Evolutionary conservation across 192 early-diverging fungal species (phyloP), one percentile per base, ranked within the genome.

Genomic region (Dissophora ornata): DNA sequence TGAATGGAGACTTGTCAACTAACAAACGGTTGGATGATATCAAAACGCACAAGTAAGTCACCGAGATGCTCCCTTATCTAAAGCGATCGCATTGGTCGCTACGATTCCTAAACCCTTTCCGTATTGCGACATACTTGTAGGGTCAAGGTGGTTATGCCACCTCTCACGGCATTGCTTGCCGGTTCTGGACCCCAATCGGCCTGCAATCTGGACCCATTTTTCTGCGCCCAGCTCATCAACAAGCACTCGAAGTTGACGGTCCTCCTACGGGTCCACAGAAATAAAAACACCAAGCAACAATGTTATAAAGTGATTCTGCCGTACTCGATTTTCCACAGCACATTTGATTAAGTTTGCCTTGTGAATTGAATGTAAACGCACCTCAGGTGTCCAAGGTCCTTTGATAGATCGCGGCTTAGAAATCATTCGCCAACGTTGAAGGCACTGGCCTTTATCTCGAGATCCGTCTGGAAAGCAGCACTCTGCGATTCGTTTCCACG

Each of bases 1-100:
- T 77, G 64, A 77, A 77, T 5, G 73, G 73, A 0, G 73, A 77
- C 38, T 77, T 77, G 59, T 77, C 64, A 30, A 77, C 73, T 67
- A 33, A 18, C 7, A n/a, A n/a, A n/a, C n/a, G n/a, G n/a, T n/a
- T n/a, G n/a, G n/a, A n/a, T n/a, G n/a, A n/a, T n/a, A n/a, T n/a
- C n/a, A n/a, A n/a, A n/a, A n/a, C n/a, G n/a, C n/a, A n/a, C n/a
- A n/a, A n/a, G n/a, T n/a, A n/a, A n/a, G n/a, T n/a, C n/a, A n/a
- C n/a, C n/a, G n/a, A n/a, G n/a, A n/a, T n/a, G n/a, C n/a, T n/a
- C n/a, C n/a, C n/a, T n/a, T n/a, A n/a, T n/a, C n/a, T n/a, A n/a
- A n/a, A n/a, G n/a, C n/a, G n/a, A n/a, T n/a, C n/a, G n/a, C n/a
- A n/a, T n/a, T n/a, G n/a, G n/a, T n/a, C n/a, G n/a, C n/a, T n/a